A percentile compares a stretch with the other conserved stretches of the same genome.
phyloP scores from a whole-genome alignment of 345 rosid genomes.

The Rhodamnia rubescens region DNA sequence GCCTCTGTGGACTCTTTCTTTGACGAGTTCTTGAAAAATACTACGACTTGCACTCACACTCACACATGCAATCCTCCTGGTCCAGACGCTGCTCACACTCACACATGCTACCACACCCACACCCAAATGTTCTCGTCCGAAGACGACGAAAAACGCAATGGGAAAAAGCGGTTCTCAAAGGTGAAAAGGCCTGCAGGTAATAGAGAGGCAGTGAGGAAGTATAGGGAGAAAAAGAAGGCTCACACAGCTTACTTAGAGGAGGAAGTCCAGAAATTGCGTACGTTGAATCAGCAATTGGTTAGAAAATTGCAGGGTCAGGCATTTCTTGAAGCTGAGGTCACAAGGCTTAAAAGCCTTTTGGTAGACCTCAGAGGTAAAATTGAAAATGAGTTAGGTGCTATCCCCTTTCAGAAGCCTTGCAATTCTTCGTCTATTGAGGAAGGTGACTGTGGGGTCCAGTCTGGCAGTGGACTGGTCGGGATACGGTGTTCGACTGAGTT shows the following conservation, averaged over 20 bases:
- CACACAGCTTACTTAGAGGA: conserved; percentile 61
- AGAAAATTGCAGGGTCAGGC: conserved; percentile 45
- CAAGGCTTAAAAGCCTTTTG: conserved; percentile 36
- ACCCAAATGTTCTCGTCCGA: conserved; percentile 32
- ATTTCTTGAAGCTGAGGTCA: conserved; percentile 39
- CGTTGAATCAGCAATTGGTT: conserved; percentile 32
- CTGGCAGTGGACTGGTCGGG: background rate
- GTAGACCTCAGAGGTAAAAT: conserved; percentile 40
- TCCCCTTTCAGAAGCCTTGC: conserved; percentile 32
- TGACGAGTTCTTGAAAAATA: conserved; percentile 26
- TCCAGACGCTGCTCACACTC: conserved; percentile 50
- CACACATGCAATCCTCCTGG: conserved; percentile 76
- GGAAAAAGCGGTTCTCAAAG: conserved; percentile 12
- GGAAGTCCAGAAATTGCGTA: conserved; percentile 44
- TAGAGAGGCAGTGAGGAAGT: conserved; percentile 70
- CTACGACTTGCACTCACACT: conserved; percentile 54
- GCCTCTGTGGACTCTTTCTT: conserved; percentile 17
- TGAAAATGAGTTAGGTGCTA: conserved; percentile 35
- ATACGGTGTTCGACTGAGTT: conserved; percentile 8
- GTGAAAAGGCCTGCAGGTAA: conserved; percentile 45
- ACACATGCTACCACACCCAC: conserved; percentile 69
- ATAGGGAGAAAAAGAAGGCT: conserved; percentile 79
- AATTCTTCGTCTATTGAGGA: conserved; percentile 13
- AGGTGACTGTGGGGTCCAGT: conserved; percentile 19
- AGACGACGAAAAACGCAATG: conserved; percentile 23